These are phyloP conservation scores for Cudoniella acicularis DNA, from an alignment of 495 filamentous ascomycete genomes.

Conservation along the genomic window DNA sequence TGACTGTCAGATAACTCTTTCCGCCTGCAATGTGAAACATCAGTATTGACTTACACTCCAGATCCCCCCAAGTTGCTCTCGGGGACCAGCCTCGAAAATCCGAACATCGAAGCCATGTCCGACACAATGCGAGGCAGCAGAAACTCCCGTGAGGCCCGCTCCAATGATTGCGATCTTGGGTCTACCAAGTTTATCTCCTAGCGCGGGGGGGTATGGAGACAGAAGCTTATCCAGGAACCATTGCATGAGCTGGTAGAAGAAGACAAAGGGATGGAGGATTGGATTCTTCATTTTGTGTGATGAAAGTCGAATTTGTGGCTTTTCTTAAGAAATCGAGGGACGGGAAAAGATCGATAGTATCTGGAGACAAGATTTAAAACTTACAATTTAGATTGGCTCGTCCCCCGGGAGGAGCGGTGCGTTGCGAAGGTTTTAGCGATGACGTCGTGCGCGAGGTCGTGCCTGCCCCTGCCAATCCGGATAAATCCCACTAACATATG, in stretches of 20 bases:
- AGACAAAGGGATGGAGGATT: constrained; percentile 44
- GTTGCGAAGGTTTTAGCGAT: background rate
- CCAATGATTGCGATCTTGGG: constrained; percentile 80
- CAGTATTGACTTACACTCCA: constrained; percentile 69
- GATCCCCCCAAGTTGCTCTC: constrained; percentile 69
- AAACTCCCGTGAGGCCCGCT: constrained; percentile 78
- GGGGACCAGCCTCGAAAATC: constrained; percentile 68
- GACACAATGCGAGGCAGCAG: constrained; percentile 77
- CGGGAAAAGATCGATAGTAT: background rate
- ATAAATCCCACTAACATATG: too few species aligned
- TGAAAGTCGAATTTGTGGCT: background rate
- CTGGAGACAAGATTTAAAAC: background rate
- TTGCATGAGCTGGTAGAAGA: constrained; percentile 66
- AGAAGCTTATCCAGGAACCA: constrained; percentile 61
- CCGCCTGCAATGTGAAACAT: background rate
- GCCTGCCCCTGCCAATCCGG: background rate
- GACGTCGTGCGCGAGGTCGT: background rate
- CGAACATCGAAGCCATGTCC: constrained; percentile 82
- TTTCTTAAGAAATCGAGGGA: background rate
- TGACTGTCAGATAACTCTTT: background rate
- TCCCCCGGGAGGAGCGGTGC: background rate
- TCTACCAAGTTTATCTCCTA: constrained; percentile 44
- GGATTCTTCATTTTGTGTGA: constrained; percentile 26
- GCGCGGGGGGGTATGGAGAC: constrained; percentile 63
- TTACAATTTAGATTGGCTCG: background rate